Percentiles rank a stretch among this genome's conserved stretches.
phyloP scores from a whole-genome alignment of 2,329 filamentous ascomycete species.

The Byssothecium circinans region DNA sequence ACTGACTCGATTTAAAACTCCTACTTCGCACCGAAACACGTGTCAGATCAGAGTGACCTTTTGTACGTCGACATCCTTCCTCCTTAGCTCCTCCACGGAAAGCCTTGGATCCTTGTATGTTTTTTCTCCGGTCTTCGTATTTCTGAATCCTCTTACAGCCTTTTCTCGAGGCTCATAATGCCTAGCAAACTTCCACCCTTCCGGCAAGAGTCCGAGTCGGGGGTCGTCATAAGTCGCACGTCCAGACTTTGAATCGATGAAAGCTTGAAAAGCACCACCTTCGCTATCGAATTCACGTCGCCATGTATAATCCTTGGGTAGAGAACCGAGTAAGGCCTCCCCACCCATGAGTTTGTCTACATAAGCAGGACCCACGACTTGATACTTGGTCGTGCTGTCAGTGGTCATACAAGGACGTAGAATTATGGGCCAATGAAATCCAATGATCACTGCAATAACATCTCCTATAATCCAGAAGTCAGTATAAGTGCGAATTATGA shows the following conservation, averaged over 20 bases:
- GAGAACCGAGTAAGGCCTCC: not conserved
- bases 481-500: not conserved
- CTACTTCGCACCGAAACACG: too few relatives aligned
- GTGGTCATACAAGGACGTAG: not conserved
- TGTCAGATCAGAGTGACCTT: not conserved
- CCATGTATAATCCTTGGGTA: not conserved
- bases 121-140: not conserved
- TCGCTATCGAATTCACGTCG: not conserved
- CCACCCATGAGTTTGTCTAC: not conserved
- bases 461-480: not conserved
- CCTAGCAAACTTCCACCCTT: slow-evolving; percentile 1
- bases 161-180: not conserved
- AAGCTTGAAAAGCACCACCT: not conserved
- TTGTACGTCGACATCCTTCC: not conserved
- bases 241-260: not conserved
- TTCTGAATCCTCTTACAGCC: not conserved
- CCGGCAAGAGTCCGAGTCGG: slow-evolving; percentile 1
- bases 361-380: slow-evolving; percentile 1
- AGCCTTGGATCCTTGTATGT: not conserved
- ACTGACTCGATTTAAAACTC: too few relatives aligned
- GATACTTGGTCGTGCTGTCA: not conserved
- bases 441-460: not conserved
- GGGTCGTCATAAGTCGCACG: slow-evolving; percentile 1
- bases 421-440: not conserved
- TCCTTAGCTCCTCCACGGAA: not conserved